Evolutionary conservation across 2,329 filamentous ascomycete genomes (phyloP).

Genomic region (Neonectria punicea): DNA sequence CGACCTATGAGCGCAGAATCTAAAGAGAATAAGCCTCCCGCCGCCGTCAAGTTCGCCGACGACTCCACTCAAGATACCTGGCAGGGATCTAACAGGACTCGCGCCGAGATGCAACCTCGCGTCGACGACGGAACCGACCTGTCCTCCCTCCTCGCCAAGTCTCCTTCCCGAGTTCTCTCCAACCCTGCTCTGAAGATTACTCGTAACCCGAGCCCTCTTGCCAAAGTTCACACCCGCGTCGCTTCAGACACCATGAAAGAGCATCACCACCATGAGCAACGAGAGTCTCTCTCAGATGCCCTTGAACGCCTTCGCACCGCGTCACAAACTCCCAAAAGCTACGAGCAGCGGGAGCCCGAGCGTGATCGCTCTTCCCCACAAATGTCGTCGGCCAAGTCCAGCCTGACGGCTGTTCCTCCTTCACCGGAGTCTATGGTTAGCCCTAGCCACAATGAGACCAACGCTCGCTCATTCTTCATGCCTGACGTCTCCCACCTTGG

Average conservation of each 20-base stretch:
- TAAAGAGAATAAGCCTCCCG: slow-evolving; percentile 60
- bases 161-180: slow-evolving; percentile 46
- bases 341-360: slow-evolving; percentile 35
- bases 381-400: slow-evolving; percentile 54
- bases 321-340: slow-evolving; percentile 45
- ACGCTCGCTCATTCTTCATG: slow-evolving; percentile 63
- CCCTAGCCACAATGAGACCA: slow-evolving; percentile 52
- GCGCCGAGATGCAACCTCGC: slow-evolving; percentile 64
- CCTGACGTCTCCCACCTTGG: slow-evolving; percentile 65
- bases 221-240: slow-evolving; percentile 48
- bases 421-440: slow-evolving; percentile 49
- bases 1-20: slow-evolving; percentile 49
- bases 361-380: slow-evolving; percentile 46
- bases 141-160: slow-evolving; percentile 56
- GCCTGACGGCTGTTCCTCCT: slow-evolving; percentile 54
- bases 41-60: slow-evolving; percentile 50
- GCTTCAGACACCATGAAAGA: slow-evolving; percentile 43
- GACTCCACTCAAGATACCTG: slow-evolving; percentile 56
- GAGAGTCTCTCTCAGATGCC: slow-evolving; percentile 48
- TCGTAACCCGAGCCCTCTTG: slow-evolving; percentile 52
- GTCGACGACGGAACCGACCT: slow-evolving; percentile 64
- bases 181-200: slow-evolving; percentile 42
- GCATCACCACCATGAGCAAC: slow-evolving; percentile 37
- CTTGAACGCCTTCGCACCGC: slow-evolving; percentile 50
- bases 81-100: slow-evolving; percentile 53